Evolutionary conservation across 176 grass and related monocot genomes (phyloP).

Genomic region (Rhynchospora pubera): DNA sequence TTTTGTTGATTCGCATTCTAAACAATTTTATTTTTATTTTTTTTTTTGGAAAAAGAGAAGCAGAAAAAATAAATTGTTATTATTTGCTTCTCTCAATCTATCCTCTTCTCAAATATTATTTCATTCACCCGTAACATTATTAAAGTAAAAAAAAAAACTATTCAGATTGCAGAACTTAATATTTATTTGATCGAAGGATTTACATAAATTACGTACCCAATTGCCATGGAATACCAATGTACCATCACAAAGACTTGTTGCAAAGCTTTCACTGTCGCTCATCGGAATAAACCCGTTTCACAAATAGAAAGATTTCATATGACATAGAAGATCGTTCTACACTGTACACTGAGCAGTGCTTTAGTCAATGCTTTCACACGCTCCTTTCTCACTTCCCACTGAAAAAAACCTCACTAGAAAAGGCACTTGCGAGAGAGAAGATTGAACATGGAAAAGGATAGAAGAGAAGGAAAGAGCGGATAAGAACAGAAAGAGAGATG

Average conservation of each 20-base stretch:
- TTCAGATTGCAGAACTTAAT: no score
- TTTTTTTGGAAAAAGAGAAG: no score
- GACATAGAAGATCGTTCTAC: neutral
- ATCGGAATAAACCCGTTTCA: neutral
- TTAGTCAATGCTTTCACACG: neutral
- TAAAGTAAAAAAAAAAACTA: no score
- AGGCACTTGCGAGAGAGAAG: neutral
- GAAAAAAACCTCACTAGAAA: neutral
- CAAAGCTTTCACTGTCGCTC: neutral
- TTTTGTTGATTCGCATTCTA: no score
- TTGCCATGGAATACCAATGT: no score
- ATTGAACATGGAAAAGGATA: neutral
- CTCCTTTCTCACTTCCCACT: neutral
- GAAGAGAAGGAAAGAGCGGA: neutral
- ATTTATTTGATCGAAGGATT: no score
- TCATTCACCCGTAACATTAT: no score
- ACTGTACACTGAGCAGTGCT: neutral
- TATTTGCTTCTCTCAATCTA: no score
- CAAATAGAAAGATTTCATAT: neutral
- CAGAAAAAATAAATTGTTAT: no score
- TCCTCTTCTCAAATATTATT: no score
- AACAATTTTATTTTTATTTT: no score
- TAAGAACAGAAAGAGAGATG: conserved; percentile 8
- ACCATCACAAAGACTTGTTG: neutral
- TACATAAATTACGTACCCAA: no score